Conservation (phyloP, 2,329 filamentous ascomycete genomes). For the Iodosphaeria phyllophila region DNA sequence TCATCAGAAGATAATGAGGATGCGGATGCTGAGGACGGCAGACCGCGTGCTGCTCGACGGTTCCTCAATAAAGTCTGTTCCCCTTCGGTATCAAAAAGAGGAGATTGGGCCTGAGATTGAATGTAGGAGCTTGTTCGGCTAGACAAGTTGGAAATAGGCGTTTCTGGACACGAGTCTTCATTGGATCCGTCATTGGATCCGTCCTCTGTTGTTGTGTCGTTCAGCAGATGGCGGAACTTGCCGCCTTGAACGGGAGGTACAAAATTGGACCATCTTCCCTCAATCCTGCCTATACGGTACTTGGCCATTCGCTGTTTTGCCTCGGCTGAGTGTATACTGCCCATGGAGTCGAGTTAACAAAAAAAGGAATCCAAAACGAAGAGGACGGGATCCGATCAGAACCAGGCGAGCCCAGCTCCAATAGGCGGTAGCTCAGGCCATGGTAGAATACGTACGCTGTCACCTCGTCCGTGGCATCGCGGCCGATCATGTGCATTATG, state of each 20-base stretch:
- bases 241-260: slow-evolving; percentile 83
- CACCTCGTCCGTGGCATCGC: slow-evolving; percentile 88
- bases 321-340: slow-evolving; percentile 64
- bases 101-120: slow-evolving; percentile 32
- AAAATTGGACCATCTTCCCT: slow-evolving; percentile 76
- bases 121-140: slow-evolving; percentile 26
- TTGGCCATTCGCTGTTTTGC: slow-evolving; percentile 58
- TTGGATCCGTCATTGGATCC: slow-evolving; percentile 6
- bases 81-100: slow-evolving; percentile 27
- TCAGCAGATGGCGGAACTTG: slow-evolving; percentile 36
- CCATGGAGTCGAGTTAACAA: slow-evolving; percentile 4
- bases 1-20: slow-evolving; percentile 38
- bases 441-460: slow-evolving; percentile 53
- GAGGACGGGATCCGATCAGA: background rate
- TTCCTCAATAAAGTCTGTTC: slow-evolving; percentile 13
- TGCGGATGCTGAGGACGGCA: slow-evolving; percentile 26
- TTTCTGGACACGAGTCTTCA: too few species aligned
- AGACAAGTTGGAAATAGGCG: slow-evolving; percentile 7
- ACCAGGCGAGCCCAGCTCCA: too few species aligned
- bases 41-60: slow-evolving; percentile 8
- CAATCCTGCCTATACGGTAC: slow-evolving; percentile 68
- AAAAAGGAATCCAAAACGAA: slow-evolving; percentile 2
- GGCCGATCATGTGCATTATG: slow-evolving; percentile 82
- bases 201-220: slow-evolving; percentile 19
- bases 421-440: too few species aligned